A percentile compares a stretch with the other conserved stretches of the same genome.
These are phyloP conservation scores for Cornus suecica DNA, from an alignment of 148 eudicot species.

Conservation along the genomic window DNA sequence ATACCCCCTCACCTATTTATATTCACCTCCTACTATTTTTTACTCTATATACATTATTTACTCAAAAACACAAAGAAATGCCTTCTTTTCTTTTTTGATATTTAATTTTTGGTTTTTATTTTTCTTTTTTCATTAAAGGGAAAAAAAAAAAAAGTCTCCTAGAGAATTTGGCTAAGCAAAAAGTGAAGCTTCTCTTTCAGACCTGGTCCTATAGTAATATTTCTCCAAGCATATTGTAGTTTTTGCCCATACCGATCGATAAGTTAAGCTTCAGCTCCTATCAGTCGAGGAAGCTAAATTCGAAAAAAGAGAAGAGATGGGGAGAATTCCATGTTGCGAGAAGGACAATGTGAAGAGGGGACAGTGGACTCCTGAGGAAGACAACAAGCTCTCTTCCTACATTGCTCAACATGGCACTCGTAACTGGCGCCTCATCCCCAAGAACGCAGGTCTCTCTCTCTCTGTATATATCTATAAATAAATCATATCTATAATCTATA, in stretches of 20 bases:
- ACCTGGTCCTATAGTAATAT: not conserved
- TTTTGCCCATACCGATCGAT: not conserved
- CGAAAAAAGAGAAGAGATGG: constrained; percentile 41
- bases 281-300: not conserved
- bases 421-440: constrained; percentile 94
- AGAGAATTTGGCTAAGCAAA: not conserved
- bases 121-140: not conserved
- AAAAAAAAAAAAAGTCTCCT: not conserved
- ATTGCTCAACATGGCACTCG: constrained; percentile 92
- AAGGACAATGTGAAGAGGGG: constrained; percentile 94
- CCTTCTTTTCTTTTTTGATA: not conserved
- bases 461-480: not conserved
- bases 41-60: constrained; percentile 20
- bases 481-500: no score
- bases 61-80: not conserved
- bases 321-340: constrained; percentile 88
- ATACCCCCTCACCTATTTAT: no score
- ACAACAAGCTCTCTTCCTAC: constrained; percentile 94
- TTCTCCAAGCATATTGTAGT: not conserved
- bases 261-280: not conserved
- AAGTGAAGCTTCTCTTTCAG: not conserved
- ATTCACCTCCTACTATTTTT: constrained; percentile 17
- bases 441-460: constrained; percentile 61
- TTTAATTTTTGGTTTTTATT: constrained; percentile 7
- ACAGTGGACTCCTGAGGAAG: constrained; percentile 98